These are phyloP conservation scores for Suzukiozyma palmioleophila DNA, from an alignment of 1,139 yeast genomes.

Conservation along the genomic window DNA sequence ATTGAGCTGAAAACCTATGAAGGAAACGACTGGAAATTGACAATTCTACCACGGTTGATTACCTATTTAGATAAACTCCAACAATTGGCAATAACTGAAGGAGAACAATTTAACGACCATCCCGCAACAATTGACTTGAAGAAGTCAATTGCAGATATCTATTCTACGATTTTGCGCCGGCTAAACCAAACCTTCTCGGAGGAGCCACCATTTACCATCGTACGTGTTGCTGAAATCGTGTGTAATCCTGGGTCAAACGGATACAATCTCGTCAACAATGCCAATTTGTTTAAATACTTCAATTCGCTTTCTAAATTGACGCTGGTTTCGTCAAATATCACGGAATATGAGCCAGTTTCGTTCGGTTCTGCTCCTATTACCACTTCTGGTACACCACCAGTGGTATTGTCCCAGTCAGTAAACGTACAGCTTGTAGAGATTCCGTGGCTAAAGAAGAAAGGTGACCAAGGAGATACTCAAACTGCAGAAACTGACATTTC, in stretches of 20 bases:
- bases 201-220: slow-evolving; percentile 56
- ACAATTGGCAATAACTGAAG: slow-evolving; percentile 11
- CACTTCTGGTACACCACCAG: background rate
- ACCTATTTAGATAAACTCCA: slow-evolving; percentile 9
- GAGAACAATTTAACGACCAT: slow-evolving; percentile 14
- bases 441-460: slow-evolving; percentile 40
- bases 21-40: slow-evolving; percentile 9
- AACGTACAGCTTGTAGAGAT: slow-evolving; percentile 32
- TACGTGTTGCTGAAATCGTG: slow-evolving; percentile 52
- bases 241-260: slow-evolving; percentile 31
- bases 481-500: slow-evolving; percentile 22
- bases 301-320: slow-evolving; percentile 26
- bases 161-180: slow-evolving; percentile 10
- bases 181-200: slow-evolving; percentile 23
- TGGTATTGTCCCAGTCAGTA: slow-evolving; percentile 7
- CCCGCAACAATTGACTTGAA: slow-evolving; percentile 6
- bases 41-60: slow-evolving; percentile 9
- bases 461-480: background rate
- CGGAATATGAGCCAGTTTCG: slow-evolving; percentile 21
- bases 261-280: slow-evolving; percentile 25
- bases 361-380: slow-evolving; percentile 5
- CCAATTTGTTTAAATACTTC: slow-evolving; percentile 25
- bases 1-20: slow-evolving; percentile 5
- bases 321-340: slow-evolving; percentile 24
- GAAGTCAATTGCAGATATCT: slow-evolving; percentile 2